Evolutionary conservation across 2,329 filamentous ascomycete species (phyloP).

Genomic region (Byssoonygena ceratinophila): DNA sequence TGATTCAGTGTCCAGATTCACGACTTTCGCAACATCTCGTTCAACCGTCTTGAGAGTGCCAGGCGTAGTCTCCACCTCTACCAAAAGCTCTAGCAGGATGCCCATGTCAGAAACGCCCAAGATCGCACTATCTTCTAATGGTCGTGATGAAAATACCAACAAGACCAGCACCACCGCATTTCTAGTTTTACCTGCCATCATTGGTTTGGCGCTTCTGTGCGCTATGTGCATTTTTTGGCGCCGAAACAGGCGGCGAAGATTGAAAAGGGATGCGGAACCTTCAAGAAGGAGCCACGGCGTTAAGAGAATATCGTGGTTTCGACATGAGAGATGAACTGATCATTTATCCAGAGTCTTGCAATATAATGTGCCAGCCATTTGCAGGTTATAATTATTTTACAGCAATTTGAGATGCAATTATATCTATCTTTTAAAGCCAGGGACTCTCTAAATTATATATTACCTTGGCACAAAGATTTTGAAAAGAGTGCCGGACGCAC

Average conservation of each 20-base stretch:
- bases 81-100: background rate
- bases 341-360: background rate
- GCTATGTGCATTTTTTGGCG: background rate
- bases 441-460: too few species aligned
- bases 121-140: background rate
- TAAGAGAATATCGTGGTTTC: slow-evolving; percentile 1
- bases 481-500: too few species aligned
- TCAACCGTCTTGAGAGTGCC: background rate
- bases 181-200: background rate
- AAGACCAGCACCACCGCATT: background rate
- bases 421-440: too few species aligned
- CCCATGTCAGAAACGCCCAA: background rate
- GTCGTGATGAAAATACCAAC: background rate
- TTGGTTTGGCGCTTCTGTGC: background rate
- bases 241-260: background rate
- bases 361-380: background rate
- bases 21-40: too few species aligned
- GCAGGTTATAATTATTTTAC: slow-evolving; percentile 14
- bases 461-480: too few species aligned
- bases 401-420: too few species aligned
- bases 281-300: background rate
- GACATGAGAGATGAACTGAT: slow-evolving; percentile 3
- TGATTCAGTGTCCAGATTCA: too few species aligned
- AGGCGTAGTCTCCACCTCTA: background rate
- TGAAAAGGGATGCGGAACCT: background rate